Evolutionary conservation across 805 yeast genomes (phyloP), one percentile per base, ranked within the genome.

Genomic region (Starmera quercuum): DNA sequence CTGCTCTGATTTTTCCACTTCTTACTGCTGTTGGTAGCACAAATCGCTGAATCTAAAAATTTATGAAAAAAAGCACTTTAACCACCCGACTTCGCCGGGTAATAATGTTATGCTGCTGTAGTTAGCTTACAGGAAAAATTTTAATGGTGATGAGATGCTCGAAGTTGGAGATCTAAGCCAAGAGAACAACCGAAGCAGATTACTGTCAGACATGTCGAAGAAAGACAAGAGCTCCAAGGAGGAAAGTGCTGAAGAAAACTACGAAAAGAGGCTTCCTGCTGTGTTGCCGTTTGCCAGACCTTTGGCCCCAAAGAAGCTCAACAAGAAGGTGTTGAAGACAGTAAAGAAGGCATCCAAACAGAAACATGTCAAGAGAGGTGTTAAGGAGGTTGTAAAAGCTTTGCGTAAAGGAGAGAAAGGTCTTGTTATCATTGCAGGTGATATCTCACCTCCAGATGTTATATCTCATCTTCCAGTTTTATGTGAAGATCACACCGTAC

Each of bases 361-460:
- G 44, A 92, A 92, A 67, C 96, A 90, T 62, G 96, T 92, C 49
- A 90, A 87, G 66, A 78, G 98, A 66, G 99, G 99, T 59, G 97
- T 92, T 37, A 92, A 92, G 64, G 99, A 92, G 66, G 98, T 92
- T 24, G 97, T 90, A 51, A 92, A 92, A 68, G 92, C 97, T 16
- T 73, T 92, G 44, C 80, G 98, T 70, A 92, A 92, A 64, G 97
- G 97, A 46, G 97, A 88, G 60, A 92, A 92, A 64, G 99, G 98
- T 34, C 71, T 92, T 34, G 97, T 92, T 26, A 68, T 92, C 47
- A 79, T 92, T 63, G 98, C 99, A 22, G 97, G 98, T 49, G 99
- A 92, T 59, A 92, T 94, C 44, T 88, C 95, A 36, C 99, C 99
- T 39, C 76, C 88, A 32, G 99, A 92, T 59, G 97, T 92, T 30